Conservation (phyloP, 495 filamentous ascomycete genomes). For the Aspergillus baeticus region DNA sequence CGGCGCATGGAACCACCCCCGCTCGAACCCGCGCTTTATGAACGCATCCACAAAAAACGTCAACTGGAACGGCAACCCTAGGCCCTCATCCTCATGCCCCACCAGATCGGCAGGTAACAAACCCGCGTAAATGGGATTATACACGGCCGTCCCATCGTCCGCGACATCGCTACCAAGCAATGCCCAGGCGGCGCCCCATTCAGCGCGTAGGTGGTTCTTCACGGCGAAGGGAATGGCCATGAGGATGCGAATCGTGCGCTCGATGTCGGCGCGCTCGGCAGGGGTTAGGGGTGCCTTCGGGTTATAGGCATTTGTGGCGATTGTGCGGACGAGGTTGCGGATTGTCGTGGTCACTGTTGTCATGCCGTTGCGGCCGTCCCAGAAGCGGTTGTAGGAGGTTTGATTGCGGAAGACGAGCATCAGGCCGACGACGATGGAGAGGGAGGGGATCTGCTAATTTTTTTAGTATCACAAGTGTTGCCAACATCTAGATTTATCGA, state of each 20-base stretch:
- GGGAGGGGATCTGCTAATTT: slow-evolving; percentile 63
- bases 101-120: slow-evolving; percentile 59
- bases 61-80: slow-evolving; percentile 65
- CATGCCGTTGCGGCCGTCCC: slow-evolving; percentile 64
- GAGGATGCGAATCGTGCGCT: slow-evolving; percentile 57
- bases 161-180: slow-evolving; percentile 39
- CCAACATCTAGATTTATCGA: neutral
- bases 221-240: slow-evolving; percentile 73
- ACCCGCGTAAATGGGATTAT: slow-evolving; percentile 58
- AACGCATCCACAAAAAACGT: slow-evolving; percentile 68
- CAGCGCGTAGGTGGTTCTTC: slow-evolving; percentile 72
- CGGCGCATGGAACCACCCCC: slow-evolving; percentile 60
- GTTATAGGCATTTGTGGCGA: slow-evolving; percentile 46
- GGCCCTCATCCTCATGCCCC: slow-evolving; percentile 61
- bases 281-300: slow-evolving; percentile 23
- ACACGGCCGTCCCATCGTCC: slow-evolving; percentile 43
- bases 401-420: slow-evolving; percentile 81
- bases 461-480: neutral
- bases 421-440: slow-evolving; percentile 76
- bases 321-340: slow-evolving; percentile 62
- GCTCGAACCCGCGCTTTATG: slow-evolving; percentile 59
- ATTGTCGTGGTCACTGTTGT: slow-evolving; percentile 57
- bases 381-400: slow-evolving; percentile 71
- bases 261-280: slow-evolving; percentile 58
- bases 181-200: slow-evolving; percentile 61